phyloP scores from a whole-genome alignment of 805 yeast genomes.

The Ogataea ramenticola region DNA sequence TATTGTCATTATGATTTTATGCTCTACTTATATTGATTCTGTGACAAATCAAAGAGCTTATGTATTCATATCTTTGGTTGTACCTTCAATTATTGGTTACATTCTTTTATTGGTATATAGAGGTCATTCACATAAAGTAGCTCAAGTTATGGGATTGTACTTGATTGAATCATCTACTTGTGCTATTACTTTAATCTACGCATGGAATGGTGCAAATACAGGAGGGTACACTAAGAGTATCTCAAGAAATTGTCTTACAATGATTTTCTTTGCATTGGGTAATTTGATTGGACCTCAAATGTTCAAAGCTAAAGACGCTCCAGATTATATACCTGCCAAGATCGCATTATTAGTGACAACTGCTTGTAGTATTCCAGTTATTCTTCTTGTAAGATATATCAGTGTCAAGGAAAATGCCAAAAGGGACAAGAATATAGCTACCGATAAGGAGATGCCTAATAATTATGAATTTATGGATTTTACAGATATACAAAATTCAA shows the following conservation, averaged over 20 bases:
- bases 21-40: constrained; percentile 8
- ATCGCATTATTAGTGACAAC: constrained; percentile 41
- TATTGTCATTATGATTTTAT: constrained; percentile 26
- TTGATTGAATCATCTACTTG: constrained; percentile 16
- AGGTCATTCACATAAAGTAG: constrained; percentile 9
- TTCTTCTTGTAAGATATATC: background rate
- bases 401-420: constrained; percentile 8
- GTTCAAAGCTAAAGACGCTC: constrained; percentile 48
- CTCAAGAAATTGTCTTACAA: constrained; percentile 42
- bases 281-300: constrained; percentile 67
- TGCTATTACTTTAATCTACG: constrained; percentile 20
- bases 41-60: constrained; percentile 8
- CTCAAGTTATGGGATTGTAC: constrained; percentile 24
- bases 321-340: constrained; percentile 50
- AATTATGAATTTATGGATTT: constrained; percentile 37
- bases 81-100: constrained; percentile 19
- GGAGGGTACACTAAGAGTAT: constrained; percentile 63
- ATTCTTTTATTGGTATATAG: constrained; percentile 27
- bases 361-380: background rate
- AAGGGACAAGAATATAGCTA: constrained; percentile 17
- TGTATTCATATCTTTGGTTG: constrained; percentile 1
- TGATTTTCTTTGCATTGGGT: constrained; percentile 59
- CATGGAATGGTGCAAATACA: constrained; percentile 31
- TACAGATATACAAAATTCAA: constrained; percentile 35
- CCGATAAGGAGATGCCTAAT: constrained; percentile 16